These are phyloP conservation scores for Crithidia brevicula DNA, from an alignment of 208 protist species.

Conservation along the genomic window DNA sequence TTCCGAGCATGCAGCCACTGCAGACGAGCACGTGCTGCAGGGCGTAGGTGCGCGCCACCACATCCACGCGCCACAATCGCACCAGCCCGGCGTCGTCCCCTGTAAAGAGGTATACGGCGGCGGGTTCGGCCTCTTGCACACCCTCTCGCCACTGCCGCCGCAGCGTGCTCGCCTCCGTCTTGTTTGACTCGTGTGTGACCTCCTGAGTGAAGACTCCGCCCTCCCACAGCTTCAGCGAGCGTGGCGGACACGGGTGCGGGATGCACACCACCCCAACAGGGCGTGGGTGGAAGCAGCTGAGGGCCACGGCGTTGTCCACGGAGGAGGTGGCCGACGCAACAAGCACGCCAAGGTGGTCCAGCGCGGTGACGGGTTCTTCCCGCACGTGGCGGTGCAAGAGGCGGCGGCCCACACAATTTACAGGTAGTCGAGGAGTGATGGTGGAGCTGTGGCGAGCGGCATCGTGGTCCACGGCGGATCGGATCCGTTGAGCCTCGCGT, in stretches of 20 bases:
- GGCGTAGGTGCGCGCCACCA: slow-evolving; percentile 37
- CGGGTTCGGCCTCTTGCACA: slow-evolving; percentile 36
- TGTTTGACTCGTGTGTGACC: background rate
- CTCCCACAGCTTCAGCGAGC: slow-evolving; percentile 74
- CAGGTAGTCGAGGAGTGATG: slow-evolving; percentile 7
- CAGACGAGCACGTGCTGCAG: slow-evolving; percentile 69
- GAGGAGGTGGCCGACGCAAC: slow-evolving; percentile 47
- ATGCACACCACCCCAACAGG: slow-evolving; percentile 43
- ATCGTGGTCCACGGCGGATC: background rate
- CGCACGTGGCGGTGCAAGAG: slow-evolving; percentile 66
- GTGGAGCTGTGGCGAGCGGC: background rate
- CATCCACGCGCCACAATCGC: slow-evolving; percentile 78
- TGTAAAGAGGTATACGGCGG: slow-evolving; percentile 74
- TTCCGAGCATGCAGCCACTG: slow-evolving; percentile 24
- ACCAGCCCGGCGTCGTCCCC: slow-evolving; percentile 63
- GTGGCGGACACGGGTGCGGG: slow-evolving; percentile 48
- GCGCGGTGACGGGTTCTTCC: slow-evolving; percentile 52
- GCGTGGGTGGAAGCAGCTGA: slow-evolving; percentile 72
- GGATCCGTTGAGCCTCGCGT: background rate
- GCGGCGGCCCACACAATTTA: slow-evolving; percentile 50
- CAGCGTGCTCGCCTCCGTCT: background rate
- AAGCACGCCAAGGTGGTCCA: slow-evolving; percentile 58
- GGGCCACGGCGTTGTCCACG: slow-evolving; percentile 41
- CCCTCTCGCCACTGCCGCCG: slow-evolving; percentile 24
- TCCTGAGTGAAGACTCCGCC: slow-evolving; percentile 39